These are phyloP conservation scores for Suillus brevipes DNA, from an alignment of 768 basidiomycete species.

Conservation along the genomic window DNA sequence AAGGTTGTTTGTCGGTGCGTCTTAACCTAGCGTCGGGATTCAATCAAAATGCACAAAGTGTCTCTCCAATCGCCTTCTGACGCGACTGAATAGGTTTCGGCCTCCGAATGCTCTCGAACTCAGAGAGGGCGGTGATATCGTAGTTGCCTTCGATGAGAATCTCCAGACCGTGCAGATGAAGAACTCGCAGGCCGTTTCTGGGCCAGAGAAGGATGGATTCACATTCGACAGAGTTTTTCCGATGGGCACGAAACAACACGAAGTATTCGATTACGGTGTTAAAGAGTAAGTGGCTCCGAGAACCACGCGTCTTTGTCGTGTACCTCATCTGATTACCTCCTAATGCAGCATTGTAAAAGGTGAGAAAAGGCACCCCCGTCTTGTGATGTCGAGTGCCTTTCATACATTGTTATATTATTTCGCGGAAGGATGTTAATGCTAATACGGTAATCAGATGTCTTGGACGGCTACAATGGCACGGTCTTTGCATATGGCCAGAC, in stretches of 20 bases:
- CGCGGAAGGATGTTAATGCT: constrained; percentile 7
- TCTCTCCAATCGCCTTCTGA: constrained; percentile 11
- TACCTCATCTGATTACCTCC: constrained; percentile 18
- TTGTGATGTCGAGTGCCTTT: neutral
- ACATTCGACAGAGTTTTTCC: constrained; percentile 97
- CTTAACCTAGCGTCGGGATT: constrained; percentile 13
- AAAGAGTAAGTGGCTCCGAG: constrained; percentile 70
- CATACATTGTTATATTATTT: neutral
- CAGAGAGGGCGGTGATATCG: constrained; percentile 84
- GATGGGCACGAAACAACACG: constrained; percentile 84
- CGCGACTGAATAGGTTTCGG: constrained; percentile 67
- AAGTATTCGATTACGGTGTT: constrained; percentile 98
- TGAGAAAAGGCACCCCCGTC: constrained; percentile 29
- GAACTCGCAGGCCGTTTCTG: constrained; percentile 64
- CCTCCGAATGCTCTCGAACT: constrained; percentile 91
- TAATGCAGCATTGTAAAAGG: constrained; percentile 82
- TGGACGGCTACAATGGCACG: constrained; percentile 98
- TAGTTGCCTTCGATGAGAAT: constrained; percentile 87
- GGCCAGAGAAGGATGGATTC: constrained; percentile 96
- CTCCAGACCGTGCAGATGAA: constrained; percentile 81
- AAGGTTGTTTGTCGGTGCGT: constrained; percentile 98
- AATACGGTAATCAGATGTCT: constrained; percentile 67
- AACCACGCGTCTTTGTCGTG: constrained; percentile 9
- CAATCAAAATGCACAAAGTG: constrained; percentile 3
- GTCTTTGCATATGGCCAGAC: constrained; percentile 98